Evolutionary conservation across 331 rosid species (phyloP), one percentile per base, ranked within the genome.

Genomic region (Prunus yedoensis): DNA sequence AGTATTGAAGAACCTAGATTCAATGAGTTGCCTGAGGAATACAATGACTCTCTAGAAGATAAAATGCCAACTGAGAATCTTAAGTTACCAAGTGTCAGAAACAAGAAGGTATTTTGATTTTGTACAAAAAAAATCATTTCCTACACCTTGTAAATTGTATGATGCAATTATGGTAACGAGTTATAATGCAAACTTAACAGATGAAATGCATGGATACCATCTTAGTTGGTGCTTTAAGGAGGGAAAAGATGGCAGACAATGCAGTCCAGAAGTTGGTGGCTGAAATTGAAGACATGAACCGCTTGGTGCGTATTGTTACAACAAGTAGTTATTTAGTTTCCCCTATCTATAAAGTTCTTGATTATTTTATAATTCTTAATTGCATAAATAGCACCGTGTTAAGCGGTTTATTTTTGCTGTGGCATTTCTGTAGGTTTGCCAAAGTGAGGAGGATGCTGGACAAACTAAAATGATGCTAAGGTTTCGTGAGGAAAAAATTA

Each of bases 191-290:
- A 71, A 77, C 45, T 60, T 87, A 77, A 81, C 96, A 94, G 98
- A 79, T 80, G 69, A 85, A 88, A 65, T 49, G 75, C 79, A 73
- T 83, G 91, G 88, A 91, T 75, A 85, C 88, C 76, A 74, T 83
- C 78, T 87, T 89, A 78, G 79, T 79, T 80, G 90, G 97, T 77
- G 89, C 94, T 69, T 38, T 88, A 79, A 91, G 90, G 87, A 90
- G 97, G 74, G 98, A 94, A 81, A 88, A 91, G 77, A 45, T 76
- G 84, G 87, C 95, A 57, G 91, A 94, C 80, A 68, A 81, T 70
- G 88, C 87, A 71, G 70, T 83, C 71, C 87, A 78, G 78, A 83
- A 85, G 82, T 81, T 90, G 74, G 88, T 78, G 81, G 88, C 86
- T 65, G 92, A 90, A 85, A 79, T 88, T 74, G 92, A 85, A 73